phyloP scores from a whole-genome alignment of 768 basidiomycete genomes.

The Tylopilus balloui region DNA sequence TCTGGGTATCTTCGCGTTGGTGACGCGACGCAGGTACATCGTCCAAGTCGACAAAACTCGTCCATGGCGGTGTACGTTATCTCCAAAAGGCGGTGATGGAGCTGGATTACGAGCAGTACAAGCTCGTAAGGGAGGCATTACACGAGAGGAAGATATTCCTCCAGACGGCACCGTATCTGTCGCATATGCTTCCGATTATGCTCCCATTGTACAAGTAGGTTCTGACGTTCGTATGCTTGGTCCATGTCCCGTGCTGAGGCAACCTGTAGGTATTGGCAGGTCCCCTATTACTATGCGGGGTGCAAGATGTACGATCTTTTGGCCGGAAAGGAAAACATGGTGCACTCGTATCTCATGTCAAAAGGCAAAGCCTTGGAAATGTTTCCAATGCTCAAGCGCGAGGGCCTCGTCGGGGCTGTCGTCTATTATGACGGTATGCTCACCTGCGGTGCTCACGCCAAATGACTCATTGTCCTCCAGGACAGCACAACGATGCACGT shows the following conservation, averaged over 20 bases:
- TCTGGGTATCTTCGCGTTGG: too few species aligned
- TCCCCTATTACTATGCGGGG: conserved; percentile 93
- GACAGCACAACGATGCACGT: conserved; percentile 96
- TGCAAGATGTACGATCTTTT: conserved; percentile 96
- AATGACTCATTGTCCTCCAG: conserved; percentile 35
- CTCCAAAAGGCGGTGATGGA: conserved; percentile 95
- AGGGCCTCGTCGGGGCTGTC: conserved; percentile 89
- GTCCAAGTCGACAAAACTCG: conserved; percentile 96
- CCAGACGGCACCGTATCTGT: conserved; percentile 92
- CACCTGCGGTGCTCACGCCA: not conserved
- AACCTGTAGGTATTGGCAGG: conserved; percentile 77
- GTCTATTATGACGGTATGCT: conserved; percentile 92
- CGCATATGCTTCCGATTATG: conserved; percentile 93
- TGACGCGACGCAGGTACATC: conserved; percentile 87
- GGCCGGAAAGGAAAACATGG: conserved; percentile 97
- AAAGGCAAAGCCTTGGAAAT: conserved; percentile 89
- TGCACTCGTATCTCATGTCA: conserved; percentile 90
- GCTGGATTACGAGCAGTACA: conserved; percentile 94
- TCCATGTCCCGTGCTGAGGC: conserved; percentile 4
- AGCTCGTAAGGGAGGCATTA: conserved; percentile 92
- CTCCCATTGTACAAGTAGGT: conserved; percentile 88
- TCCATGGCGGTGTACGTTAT: conserved; percentile 97
- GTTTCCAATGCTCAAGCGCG: conserved; percentile 93
- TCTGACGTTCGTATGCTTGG: not conserved
- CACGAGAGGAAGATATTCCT: conserved; percentile 92